Conservation (phyloP, 768 basidiomycete genomes). For the Tylopilus balloui region DNA sequence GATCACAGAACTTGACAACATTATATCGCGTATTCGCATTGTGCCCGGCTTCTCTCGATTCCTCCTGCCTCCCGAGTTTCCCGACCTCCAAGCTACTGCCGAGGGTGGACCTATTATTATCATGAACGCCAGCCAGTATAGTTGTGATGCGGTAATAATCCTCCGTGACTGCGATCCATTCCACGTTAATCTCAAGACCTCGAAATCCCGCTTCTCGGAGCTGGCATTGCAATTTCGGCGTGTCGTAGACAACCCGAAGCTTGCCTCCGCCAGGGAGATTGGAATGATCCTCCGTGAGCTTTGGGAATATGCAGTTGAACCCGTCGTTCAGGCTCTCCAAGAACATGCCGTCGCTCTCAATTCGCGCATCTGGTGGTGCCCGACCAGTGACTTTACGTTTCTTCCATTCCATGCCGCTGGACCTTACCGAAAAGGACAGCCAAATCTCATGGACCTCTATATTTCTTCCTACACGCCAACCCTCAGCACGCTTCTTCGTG, state of each 20-base stretch:
- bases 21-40: neutral
- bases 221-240: neutral
- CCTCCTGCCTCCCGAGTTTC: neutral
- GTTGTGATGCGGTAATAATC: neutral
- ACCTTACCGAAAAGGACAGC: neutral
- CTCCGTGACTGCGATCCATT: neutral
- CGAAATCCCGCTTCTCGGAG: neutral
- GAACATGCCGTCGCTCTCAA: neutral
- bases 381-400: neutral
- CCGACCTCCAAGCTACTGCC: neutral
- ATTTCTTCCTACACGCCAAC: conserved; percentile 27
- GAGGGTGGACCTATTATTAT: neutral
- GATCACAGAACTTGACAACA: neutral
- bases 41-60: neutral
- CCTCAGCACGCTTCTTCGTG: conserved; percentile 13
- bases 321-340: neutral
- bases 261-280: neutral
- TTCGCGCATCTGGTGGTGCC: conserved; percentile 2
- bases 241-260: neutral
- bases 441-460: neutral
- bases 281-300: neutral
- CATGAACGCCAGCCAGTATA: conserved; percentile 6
- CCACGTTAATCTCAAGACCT: neutral
- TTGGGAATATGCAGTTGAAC: neutral
- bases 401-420: neutral